Percentiles rank a stretch among this genome's conserved stretches.
phyloP scores from a whole-genome alignment of 352 stramenopile genomes.

The Phytophthora pini region DNA sequence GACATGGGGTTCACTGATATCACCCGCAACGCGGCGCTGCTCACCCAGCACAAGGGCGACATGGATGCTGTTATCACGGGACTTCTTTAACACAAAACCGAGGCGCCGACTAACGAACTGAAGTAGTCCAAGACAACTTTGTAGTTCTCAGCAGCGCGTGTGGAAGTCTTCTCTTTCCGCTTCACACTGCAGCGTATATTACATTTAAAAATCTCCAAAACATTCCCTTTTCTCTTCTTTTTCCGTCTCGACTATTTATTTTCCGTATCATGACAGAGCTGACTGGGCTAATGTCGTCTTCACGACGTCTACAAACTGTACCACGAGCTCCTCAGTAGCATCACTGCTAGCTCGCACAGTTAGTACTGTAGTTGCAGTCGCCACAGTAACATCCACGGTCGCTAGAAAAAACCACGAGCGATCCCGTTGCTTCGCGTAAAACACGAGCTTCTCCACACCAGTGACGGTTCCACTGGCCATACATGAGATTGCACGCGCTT shows the following conservation, averaged over 20 bases:
- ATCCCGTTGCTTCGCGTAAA: slow-evolving; percentile 69
- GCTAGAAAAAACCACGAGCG: slow-evolving; percentile 62
- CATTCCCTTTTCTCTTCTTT: slow-evolving; percentile 2
- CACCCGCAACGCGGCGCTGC: slow-evolving; percentile 56
- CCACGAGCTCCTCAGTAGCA: slow-evolving; percentile 47
- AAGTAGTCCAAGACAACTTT: slow-evolving; percentile 8
- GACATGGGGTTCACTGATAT: slow-evolving; percentile 82
- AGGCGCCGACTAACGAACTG: slow-evolving; percentile 13
- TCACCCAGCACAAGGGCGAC: slow-evolving; percentile 67
- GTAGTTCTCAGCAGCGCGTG: slow-evolving; percentile 12
- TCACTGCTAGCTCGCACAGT: slow-evolving; percentile 58
- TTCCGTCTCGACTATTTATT: not conserved
- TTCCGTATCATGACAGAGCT: slow-evolving; percentile 10
- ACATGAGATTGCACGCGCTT: slow-evolving; percentile 54
- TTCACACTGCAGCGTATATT: slow-evolving; percentile 33
- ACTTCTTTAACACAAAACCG: slow-evolving; percentile 24
- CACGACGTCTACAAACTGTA: slow-evolving; percentile 51
- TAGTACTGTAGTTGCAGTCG: slow-evolving; percentile 44
- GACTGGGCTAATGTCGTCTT: slow-evolving; percentile 27
- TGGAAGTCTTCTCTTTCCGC: slow-evolving; percentile 13
- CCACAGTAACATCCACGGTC: slow-evolving; percentile 54
- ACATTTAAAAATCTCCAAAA: slow-evolving; percentile 34
- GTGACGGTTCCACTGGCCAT: slow-evolving; percentile 79
- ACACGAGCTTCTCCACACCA: slow-evolving; percentile 78
- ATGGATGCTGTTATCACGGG: slow-evolving; percentile 71